Evolutionary conservation across 352 stramenopile genomes (phyloP), one percentile per base, ranked within the genome.

Genomic region (Ophiocytium majus): DNA sequence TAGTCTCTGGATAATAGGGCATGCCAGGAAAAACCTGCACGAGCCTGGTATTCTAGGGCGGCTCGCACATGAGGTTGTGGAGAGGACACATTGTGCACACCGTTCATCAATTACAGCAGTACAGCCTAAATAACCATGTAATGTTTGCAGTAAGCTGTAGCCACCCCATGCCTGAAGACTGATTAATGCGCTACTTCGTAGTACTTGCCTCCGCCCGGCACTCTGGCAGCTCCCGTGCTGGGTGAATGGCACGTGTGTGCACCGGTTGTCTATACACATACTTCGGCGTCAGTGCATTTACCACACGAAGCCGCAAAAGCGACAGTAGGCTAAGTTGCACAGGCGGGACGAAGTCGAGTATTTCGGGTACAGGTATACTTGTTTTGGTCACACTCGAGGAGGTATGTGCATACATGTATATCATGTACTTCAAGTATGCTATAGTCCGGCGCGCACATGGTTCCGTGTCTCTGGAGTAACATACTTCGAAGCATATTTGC

Each of bases 191-290:
- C 43, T 14, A 5, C 43, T 14, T 14, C 5, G 14, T 14, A 57
- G 43, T 57, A 14, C n/a, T 57, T 14, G 43, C 43, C 43, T 14
- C 43, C 14, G 43, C 43, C 5, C 14, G 43, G 43, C 14, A 57
- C 43, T 57, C 75, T 5, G 75, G 79, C 35, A 83, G 82, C 63
- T 90, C 87, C 63, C 85, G 89, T 31, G 82, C 88, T 23, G 90
- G 78, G 81, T 90, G 5, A 57, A 57, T 14, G 43, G n/a, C n/a
- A n/a, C n/a, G n/a, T 91, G 66, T 88, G 74, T n/a, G n/a, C n/a
- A n/a, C 90, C 63, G 49, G 84, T 79, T 10, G 74, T 75, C 23
- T n/a, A 89, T n/a, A n/a, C n/a, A n/a, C n/a, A n/a, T n/a, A n/a
- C n/a, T n/a, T n/a, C n/a, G n/a, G n/a, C n/a, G n/a, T n/a, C n/a